phyloP scores from a whole-genome alignment of 2,329 filamentous ascomycete species.

The Talaromyces sp. region DNA sequence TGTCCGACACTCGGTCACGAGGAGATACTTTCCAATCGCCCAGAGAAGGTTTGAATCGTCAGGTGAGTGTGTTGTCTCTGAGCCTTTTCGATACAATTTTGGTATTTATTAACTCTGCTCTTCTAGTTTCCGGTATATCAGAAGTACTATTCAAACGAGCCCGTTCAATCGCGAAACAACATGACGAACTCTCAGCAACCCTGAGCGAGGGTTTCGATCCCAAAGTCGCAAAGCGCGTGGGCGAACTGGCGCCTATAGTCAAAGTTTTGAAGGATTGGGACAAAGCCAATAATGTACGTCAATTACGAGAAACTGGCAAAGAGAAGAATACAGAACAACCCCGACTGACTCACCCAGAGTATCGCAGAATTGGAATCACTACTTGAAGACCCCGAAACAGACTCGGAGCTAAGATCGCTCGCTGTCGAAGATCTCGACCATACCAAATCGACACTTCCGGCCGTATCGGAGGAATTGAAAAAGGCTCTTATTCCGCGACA shows the following conservation, averaged over 20 bases:
- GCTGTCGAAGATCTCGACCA: constrained; percentile 65
- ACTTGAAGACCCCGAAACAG: constrained; percentile 61
- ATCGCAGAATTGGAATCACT: constrained; percentile 68
- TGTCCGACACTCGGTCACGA: constrained; percentile 34
- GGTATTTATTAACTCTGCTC: not conserved
- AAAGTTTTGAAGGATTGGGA: constrained; percentile 54
- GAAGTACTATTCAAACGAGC: constrained; percentile 53
- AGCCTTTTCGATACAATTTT: constrained; percentile 22
- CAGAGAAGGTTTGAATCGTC: constrained; percentile 24
- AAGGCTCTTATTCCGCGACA: constrained; percentile 78
- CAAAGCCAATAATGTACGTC: constrained; percentile 50
- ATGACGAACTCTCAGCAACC: constrained; percentile 48
- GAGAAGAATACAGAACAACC: not conserved
- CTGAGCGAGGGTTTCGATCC: constrained; percentile 53
- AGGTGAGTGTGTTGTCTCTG: constrained; percentile 18
- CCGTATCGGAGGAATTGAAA: constrained; percentile 64
- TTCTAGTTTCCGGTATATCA: constrained; percentile 39
- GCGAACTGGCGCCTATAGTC: constrained; percentile 50
- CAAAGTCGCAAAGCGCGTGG: constrained; percentile 52
- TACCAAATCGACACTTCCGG: constrained; percentile 58
- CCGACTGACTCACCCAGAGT: constrained; percentile 34
- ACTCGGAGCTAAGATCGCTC: constrained; percentile 55
- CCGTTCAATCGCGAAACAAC: constrained; percentile 51
- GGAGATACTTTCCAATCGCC: constrained; percentile 17
- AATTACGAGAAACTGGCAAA: not conserved